Evolutionary conservation across 2,329 filamentous ascomycete genomes (phyloP).

Genomic region (Thermomyces lanuginosus): DNA sequence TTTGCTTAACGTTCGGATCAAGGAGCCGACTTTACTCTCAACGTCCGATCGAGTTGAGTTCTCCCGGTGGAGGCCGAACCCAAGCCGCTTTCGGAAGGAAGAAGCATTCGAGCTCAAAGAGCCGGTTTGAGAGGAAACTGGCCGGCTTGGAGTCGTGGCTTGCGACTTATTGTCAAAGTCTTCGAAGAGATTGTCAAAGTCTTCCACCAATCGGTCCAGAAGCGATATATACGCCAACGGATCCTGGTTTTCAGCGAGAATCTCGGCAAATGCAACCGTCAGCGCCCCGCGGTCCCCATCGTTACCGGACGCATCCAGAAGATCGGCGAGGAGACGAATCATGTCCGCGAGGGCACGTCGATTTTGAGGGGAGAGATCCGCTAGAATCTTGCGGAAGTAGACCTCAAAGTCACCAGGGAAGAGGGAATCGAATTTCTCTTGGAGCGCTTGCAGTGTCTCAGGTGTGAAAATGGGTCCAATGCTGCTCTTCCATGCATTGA

Average conservation of each 20-base stretch:
- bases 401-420: constrained; percentile 36
- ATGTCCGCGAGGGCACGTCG: constrained; percentile 65
- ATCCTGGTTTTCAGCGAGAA: constrained; percentile 61
- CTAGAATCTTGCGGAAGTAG: constrained; percentile 37
- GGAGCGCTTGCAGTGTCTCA: constrained; percentile 56
- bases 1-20: constrained; percentile 83
- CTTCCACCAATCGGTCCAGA: constrained; percentile 74
- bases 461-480: constrained; percentile 71
- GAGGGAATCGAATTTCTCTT: constrained; percentile 32
- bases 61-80: constrained; percentile 61
- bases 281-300: constrained; percentile 79
- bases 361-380: constrained; percentile 41
- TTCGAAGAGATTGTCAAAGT: constrained; percentile 77
- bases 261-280: constrained; percentile 74
- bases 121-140: constrained; percentile 47
- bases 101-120: constrained; percentile 76
- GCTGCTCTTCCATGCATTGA: constrained; percentile 71
- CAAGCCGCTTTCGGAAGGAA: constrained; percentile 69
- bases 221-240: constrained; percentile 75
- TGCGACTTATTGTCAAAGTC: constrained; percentile 35
- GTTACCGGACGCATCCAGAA: constrained; percentile 78
- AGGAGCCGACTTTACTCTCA: constrained; percentile 53
- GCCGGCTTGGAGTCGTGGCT: constrained; percentile 40
- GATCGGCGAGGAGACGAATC: constrained; percentile 69
- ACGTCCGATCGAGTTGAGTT: constrained; percentile 54